Evolutionary conservation across 768 basidiomycete genomes (phyloP), one percentile per base, ranked within the genome.

Genomic region (Steccherinum ochraceum): DNA sequence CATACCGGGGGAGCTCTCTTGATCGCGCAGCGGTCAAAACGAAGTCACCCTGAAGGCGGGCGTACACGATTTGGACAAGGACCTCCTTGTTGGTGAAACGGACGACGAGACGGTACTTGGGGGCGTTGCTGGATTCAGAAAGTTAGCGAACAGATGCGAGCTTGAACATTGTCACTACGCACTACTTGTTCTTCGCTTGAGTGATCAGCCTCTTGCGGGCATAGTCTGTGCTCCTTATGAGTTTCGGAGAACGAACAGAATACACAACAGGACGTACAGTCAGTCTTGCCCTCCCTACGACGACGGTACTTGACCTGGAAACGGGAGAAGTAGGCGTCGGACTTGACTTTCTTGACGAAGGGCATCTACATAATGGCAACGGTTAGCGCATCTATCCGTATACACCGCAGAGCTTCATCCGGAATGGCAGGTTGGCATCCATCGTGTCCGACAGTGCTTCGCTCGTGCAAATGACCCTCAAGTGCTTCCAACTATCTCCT

Each of bases 161-260:
- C 12, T 25, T 5, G 16, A 26, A 27, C 16, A 51, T 23, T 7
- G 10, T n/a, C 24, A 30, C 49, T 10, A 71, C 83, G 26, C 67
- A 88, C 86, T 96, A 98, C 79, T 98, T 98, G 84, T 97, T 98
- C 81, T 99, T 99, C 53, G 96, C 93, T 80, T 99, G 96, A 53
- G 90, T 84, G 58, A 98, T 84, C 50, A 99, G 82, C 59, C 94
- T 86, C 77, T 97, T 96, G 61, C 96, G 90, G 57, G 96, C 96
- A 63, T 98, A 97, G 81, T 98, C 90, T 93, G 52, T 10, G 24
- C 5, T 48, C 5, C 42, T 13, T n/a, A n/a, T n/a, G n/a, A n/a
- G n/a, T n/a, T n/a, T n/a, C 24, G 7, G 39, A 30, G 18, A 20
- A 27, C 5, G 19, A 41, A 42, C 24, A 24, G 5, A 26, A 24